Conservation (phyloP, 2,329 filamentous ascomycete genomes). For the Colletotrichum falcatum region DNA sequence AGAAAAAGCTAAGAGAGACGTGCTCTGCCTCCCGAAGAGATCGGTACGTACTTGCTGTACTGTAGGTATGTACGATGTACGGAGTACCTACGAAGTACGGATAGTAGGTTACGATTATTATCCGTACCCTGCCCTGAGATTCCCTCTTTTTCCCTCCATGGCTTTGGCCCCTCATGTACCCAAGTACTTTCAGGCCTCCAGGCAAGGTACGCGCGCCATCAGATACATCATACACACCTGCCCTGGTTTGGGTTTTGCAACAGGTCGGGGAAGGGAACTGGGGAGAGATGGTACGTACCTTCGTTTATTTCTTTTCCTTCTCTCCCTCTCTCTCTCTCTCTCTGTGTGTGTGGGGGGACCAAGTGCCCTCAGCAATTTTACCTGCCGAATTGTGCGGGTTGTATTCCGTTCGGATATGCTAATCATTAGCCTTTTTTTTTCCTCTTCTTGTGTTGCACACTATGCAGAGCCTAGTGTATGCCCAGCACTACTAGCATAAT, state of each 20-base stretch:
- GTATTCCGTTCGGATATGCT: conserved; percentile 11
- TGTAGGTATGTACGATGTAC: too few relatives aligned
- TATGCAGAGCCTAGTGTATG: background rate
- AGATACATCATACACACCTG: conserved; percentile 14
- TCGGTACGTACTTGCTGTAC: conserved; percentile 29
- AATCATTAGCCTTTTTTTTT: conserved; percentile 21
- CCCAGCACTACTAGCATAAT: background rate
- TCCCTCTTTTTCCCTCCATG: conserved; percentile 7
- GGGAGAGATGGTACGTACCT: conserved; percentile 5
- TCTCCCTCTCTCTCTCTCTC: background rate
- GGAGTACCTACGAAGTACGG: too few relatives aligned
- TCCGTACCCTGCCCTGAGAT: conserved; percentile 4
- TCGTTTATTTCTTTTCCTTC: background rate
- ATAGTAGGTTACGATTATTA: too few relatives aligned
- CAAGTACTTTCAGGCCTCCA: background rate
- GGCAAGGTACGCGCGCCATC: conserved; percentile 22
- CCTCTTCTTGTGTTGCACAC: background rate
- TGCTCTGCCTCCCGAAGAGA: conserved; percentile 37
- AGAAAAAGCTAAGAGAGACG: conserved; percentile 38
- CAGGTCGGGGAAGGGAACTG: conserved; percentile 17
- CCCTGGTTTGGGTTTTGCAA: conserved; percentile 11
- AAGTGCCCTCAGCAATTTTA: background rate
- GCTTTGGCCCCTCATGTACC: conserved; percentile 3
- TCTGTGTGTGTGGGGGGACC: background rate
- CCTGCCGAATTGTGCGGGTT: background rate